phyloP scores from a whole-genome alignment of 2,329 filamentous ascomycete species.

The Cercospora nicotianae region DNA sequence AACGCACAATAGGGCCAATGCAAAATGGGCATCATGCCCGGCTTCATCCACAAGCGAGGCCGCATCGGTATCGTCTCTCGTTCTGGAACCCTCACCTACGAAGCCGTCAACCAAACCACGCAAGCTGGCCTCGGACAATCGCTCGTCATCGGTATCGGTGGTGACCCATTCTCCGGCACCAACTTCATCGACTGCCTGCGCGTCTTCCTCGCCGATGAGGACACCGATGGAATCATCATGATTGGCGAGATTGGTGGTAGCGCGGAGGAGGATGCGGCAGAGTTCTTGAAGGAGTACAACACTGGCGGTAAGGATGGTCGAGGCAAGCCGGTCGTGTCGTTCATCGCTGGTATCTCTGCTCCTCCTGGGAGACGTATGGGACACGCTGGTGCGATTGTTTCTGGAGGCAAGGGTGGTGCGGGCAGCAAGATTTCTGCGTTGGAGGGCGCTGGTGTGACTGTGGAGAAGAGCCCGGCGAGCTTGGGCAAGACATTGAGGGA shows the following conservation, averaged over 20 bases:
- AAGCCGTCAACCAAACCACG: conserved; percentile 99
- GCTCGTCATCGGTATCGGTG: conserved; percentile 95
- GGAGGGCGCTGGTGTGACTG: conserved; percentile 88
- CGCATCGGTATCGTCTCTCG: conserved; percentile 98
- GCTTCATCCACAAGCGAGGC: conserved; percentile 99
- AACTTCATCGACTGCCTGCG: conserved; percentile 99
- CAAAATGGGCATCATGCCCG: conserved; percentile 99
- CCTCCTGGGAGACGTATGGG: conserved; percentile 97
- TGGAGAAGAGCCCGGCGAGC: conserved; percentile 88
- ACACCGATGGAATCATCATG: conserved; percentile 99
- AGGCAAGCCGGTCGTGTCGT: conserved; percentile 89
- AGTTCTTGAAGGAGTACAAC: conserved; percentile 92
- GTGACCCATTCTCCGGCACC: conserved; percentile 97
- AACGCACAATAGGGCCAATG: conserved; percentile 72
- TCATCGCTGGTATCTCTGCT: conserved; percentile 97
- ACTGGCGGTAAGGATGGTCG: conserved; percentile 58
- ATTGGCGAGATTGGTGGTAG: conserved; percentile 98
- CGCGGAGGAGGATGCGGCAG: conserved; percentile 96
- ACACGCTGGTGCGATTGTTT: conserved; percentile 96
- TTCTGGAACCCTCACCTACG: conserved; percentile 97
- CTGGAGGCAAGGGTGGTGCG: conserved; percentile 94
- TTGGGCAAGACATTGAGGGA: conserved; percentile 92
- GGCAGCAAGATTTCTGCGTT: conserved; percentile 97
- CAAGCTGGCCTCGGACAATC: conserved; percentile 96
- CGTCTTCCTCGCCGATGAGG: conserved; percentile 91